Evolutionary conservation across 1,139 yeast genomes (phyloP).

Genomic region (Waltiozyma sp.): DNA sequence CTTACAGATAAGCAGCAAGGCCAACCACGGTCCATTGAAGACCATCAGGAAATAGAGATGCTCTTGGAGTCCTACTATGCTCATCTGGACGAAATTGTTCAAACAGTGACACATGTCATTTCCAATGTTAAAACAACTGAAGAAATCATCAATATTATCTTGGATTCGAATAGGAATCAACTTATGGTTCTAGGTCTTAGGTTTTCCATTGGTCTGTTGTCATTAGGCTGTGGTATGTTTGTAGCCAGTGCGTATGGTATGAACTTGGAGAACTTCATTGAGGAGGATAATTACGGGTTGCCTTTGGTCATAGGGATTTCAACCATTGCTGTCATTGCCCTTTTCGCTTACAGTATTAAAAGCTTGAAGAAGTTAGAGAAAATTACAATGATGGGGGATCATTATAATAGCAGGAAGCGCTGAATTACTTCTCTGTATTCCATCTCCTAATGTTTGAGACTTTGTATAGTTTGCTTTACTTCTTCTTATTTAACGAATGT

Average conservation of each 20-base stretch:
- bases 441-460: neutral
- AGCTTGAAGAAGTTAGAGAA: conserved; percentile 31
- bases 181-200: conserved; percentile 82
- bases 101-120: conserved; percentile 75
- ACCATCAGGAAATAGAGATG: conserved; percentile 76
- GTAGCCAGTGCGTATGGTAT: conserved; percentile 88
- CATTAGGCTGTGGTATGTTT: conserved; percentile 68
- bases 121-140: conserved; percentile 87
- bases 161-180: conserved; percentile 92
- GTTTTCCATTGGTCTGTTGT: conserved; percentile 76
- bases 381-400: conserved; percentile 30
- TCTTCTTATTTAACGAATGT: no score
- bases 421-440: neutral
- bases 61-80: conserved; percentile 85
- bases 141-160: conserved; percentile 87
- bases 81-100: conserved; percentile 95
- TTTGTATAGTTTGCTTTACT: no score
- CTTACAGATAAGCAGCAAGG: conserved; percentile 35
- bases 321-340: conserved; percentile 20
- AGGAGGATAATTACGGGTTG: conserved; percentile 59
- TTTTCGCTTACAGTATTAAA: conserved; percentile 28
- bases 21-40: conserved; percentile 23
- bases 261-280: conserved; percentile 86
- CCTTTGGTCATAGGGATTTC: conserved; percentile 33
- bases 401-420: conserved; percentile 8